phyloP scores from a whole-genome alignment of 352 stramenopile species.

The Phytophthora capsici region DNA sequence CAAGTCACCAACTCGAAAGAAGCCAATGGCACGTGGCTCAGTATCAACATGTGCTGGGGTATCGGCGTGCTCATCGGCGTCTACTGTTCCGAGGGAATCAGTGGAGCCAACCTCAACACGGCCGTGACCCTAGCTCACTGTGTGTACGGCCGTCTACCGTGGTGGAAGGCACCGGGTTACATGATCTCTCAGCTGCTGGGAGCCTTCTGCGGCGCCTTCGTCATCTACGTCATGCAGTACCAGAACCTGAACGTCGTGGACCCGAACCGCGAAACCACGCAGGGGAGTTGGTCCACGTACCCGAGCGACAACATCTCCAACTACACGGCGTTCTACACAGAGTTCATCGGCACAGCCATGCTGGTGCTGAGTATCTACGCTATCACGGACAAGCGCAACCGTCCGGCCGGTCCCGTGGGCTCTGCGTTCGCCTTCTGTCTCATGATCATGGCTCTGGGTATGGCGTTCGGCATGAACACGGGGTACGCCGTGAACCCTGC shows the following conservation, averaged over 20 bases:
- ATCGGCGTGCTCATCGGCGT: no score
- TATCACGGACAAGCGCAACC: slow-evolving; percentile 55
- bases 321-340: slow-evolving; percentile 40
- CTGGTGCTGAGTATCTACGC: slow-evolving; percentile 53
- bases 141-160: neutral
- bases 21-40: no score
- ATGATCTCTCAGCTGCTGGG: slow-evolving; percentile 48
- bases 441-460: slow-evolving; percentile 57
- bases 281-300: slow-evolving; percentile 49
- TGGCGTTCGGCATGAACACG: slow-evolving; percentile 60
- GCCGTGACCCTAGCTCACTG: neutral
- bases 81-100: no score
- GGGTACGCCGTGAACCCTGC: slow-evolving; percentile 60
- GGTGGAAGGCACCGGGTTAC: slow-evolving; percentile 47
- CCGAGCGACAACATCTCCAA: slow-evolving; percentile 42
- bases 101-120: no score
- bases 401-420: slow-evolving; percentile 31
- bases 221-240: slow-evolving; percentile 58
- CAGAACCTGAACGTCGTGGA: slow-evolving; percentile 51
- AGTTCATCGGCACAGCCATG: slow-evolving; percentile 47
- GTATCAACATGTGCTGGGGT: no score
- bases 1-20: no score
- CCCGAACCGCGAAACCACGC: slow-evolving; percentile 42
- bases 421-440: slow-evolving; percentile 27
- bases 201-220: slow-evolving; percentile 40